phyloP scores from a whole-genome alignment of 2,329 filamentous ascomycete genomes.

The Colletotrichum musicola region DNA sequence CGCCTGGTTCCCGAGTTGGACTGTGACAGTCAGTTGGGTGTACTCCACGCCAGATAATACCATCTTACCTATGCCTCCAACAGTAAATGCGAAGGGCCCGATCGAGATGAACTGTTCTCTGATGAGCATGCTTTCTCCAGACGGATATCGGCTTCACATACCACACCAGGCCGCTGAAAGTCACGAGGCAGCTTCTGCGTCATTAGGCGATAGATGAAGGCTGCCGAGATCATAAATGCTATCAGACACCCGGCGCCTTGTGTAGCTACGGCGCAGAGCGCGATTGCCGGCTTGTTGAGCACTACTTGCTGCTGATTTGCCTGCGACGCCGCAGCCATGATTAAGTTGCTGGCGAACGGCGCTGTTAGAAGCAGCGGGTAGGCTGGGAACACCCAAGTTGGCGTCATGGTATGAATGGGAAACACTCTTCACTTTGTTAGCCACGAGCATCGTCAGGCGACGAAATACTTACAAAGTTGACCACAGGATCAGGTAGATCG shows the following conservation, averaged over 20 bases:
- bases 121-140: not conserved
- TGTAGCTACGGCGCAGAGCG: conserved; percentile 61
- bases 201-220: conserved; percentile 89
- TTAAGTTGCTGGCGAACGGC: conserved; percentile 75
- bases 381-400: conserved; percentile 88
- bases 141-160: conserved; percentile 45
- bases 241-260: conserved; percentile 70
- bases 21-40: conserved; percentile 41
- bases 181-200: conserved; percentile 86
- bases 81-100: conserved; percentile 76
- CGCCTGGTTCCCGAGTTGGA: conserved; percentile 60
- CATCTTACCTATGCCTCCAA: conserved; percentile 56
- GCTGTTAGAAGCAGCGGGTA: conserved; percentile 85
- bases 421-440: conserved; percentile 54
- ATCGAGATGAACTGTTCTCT: conserved; percentile 77
- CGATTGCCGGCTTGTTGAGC: conserved; percentile 60
- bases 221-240: conserved; percentile 83
- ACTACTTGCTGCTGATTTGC: conserved; percentile 41
- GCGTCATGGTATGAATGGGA: conserved; percentile 86
- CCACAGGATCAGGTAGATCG: conserved; percentile 81
- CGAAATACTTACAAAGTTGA: conserved; percentile 62
- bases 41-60: not conserved
- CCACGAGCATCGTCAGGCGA: not conserved
- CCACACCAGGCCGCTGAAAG: conserved; percentile 80
- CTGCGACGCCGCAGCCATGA: conserved; percentile 55